Conservation (phyloP, 1,139 yeast genomes). For the Suhomyces coccinellae region DNA sequence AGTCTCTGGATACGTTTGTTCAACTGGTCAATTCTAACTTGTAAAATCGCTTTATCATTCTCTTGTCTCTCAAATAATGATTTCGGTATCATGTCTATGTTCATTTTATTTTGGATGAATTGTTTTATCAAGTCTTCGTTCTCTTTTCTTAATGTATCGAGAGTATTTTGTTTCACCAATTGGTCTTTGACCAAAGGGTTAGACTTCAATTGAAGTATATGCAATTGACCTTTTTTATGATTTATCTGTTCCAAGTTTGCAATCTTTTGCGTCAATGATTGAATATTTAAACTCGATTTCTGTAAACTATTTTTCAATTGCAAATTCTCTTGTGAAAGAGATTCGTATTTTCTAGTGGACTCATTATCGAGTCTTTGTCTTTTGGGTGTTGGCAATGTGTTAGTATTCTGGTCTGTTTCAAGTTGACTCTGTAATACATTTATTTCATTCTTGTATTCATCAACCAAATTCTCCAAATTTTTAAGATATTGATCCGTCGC, state of each 20-base stretch:
- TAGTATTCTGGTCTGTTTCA: neutral
- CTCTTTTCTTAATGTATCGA: slow-evolving; percentile 57
- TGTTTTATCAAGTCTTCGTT: slow-evolving; percentile 53
- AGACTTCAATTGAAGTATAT: slow-evolving; percentile 62
- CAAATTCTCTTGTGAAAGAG: slow-evolving; percentile 23
- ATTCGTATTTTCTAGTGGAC: slow-evolving; percentile 13
- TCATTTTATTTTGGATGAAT: slow-evolving; percentile 18
- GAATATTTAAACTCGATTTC: slow-evolving; percentile 35
- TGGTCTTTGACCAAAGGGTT: slow-evolving; percentile 73
- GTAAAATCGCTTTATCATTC: slow-evolving; percentile 51
- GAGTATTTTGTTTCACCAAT: slow-evolving; percentile 53
- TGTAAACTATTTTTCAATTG: slow-evolving; percentile 40
- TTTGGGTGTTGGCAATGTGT: slow-evolving; percentile 18
- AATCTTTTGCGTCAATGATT: slow-evolving; percentile 31
- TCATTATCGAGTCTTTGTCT: slow-evolving; percentile 27
- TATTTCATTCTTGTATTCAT: slow-evolving; percentile 57
- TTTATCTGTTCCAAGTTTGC: slow-evolving; percentile 26
- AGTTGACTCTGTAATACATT: slow-evolving; percentile 39
- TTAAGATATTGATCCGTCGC: slow-evolving; percentile 38
- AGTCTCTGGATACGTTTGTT: slow-evolving; percentile 61
- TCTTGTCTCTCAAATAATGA: slow-evolving; percentile 66
- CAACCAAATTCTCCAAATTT: slow-evolving; percentile 53
- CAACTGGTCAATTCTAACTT: slow-evolving; percentile 50
- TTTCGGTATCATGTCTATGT: slow-evolving; percentile 46
- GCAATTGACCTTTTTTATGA: slow-evolving; percentile 38